Percentiles rank a stretch among this genome's conserved stretches.
Evolutionary conservation across 1,284 basidiomycete species (phyloP).

Genomic region (Testicularia cyperi): DNA sequence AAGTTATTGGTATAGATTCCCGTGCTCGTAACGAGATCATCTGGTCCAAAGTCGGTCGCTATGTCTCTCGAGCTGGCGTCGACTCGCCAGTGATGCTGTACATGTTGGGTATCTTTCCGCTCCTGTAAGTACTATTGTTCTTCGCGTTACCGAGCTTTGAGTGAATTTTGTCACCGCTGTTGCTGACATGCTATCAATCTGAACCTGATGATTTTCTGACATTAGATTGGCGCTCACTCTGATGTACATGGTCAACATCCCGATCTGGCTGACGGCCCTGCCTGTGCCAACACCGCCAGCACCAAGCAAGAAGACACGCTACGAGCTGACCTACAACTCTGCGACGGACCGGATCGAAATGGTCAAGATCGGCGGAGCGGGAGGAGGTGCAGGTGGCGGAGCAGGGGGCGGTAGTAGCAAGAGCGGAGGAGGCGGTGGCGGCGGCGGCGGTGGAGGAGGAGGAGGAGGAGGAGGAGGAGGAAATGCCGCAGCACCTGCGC

Average conservation of each 20-base stretch:
- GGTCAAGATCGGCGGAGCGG: background rate
- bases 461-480: too few species aligned
- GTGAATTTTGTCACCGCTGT: background rate
- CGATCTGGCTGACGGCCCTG: background rate
- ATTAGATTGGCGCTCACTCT: background rate
- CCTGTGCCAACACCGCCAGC: background rate
- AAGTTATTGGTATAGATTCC: too few species aligned
- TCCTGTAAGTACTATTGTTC: slow-evolving; percentile 16
- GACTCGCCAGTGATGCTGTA: slow-evolving; percentile 20
- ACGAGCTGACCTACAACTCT: slow-evolving; percentile 1
- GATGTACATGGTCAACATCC: slow-evolving; percentile 2
- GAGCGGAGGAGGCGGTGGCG: too few species aligned
- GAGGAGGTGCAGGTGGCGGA: too few species aligned
- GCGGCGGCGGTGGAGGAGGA: too few species aligned
- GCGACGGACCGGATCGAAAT: background rate
- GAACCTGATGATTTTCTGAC: background rate
- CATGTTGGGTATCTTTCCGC: slow-evolving; percentile 15
- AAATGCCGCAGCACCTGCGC: too few species aligned
- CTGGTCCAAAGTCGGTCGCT: background rate
- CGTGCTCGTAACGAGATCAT: background rate
- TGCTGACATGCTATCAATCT: background rate
- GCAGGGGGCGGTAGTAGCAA: too few species aligned
- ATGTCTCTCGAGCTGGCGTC: slow-evolving; percentile 1
- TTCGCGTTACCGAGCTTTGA: background rate
- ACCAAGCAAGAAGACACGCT: background rate